Conservation (phyloP, 2,329 filamentous ascomycete genomes). For the Penicillium glabrum region DNA sequence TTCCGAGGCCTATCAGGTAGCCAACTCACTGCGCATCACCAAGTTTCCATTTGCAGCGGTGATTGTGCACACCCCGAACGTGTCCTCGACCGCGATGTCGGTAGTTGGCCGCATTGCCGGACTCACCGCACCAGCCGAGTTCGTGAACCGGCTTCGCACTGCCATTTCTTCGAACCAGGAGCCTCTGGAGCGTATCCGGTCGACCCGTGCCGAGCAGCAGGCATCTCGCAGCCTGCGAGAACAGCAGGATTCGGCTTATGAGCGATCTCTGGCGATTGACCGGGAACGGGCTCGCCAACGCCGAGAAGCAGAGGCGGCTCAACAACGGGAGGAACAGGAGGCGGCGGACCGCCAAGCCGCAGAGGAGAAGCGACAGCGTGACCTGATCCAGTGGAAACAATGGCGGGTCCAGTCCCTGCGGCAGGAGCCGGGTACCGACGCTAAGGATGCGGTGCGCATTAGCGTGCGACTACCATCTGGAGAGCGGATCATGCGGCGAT, state of each 20-base stretch:
- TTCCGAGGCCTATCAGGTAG: conserved; percentile 90
- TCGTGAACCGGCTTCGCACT: conserved; percentile 71
- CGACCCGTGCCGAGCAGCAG: conserved; percentile 75
- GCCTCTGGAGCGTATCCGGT: conserved; percentile 71
- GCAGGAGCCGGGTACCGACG: conserved; percentile 64
- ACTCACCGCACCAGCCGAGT: conserved; percentile 66
- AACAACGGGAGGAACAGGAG: conserved; percentile 63
- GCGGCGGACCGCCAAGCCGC: conserved; percentile 65
- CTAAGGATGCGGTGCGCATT: conserved; percentile 71
- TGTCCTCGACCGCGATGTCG: conserved; percentile 85
- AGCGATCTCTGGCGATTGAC: conserved; percentile 84
- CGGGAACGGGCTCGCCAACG: conserved; percentile 76
- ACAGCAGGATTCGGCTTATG: conserved; percentile 91
- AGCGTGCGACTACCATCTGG: conserved; percentile 63
- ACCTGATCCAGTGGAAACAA: conserved; percentile 69
- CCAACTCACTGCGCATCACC: conserved; percentile 81
- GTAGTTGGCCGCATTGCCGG: conserved; percentile 78
- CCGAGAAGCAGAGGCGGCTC: conserved; percentile 70
- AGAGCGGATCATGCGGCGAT: conserved; percentile 75
- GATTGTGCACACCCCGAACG: conserved; percentile 81
- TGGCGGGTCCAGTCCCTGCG: conserved; percentile 73
- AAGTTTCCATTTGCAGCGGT: conserved; percentile 90
- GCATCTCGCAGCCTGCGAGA: conserved; percentile 77
- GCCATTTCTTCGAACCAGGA: conserved; percentile 75
- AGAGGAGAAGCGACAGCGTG: conserved; percentile 56